Base-by-base conservation (phyloP, 2,329 filamentous ascomycete species). In the Curvularia spicifera region DNA sequence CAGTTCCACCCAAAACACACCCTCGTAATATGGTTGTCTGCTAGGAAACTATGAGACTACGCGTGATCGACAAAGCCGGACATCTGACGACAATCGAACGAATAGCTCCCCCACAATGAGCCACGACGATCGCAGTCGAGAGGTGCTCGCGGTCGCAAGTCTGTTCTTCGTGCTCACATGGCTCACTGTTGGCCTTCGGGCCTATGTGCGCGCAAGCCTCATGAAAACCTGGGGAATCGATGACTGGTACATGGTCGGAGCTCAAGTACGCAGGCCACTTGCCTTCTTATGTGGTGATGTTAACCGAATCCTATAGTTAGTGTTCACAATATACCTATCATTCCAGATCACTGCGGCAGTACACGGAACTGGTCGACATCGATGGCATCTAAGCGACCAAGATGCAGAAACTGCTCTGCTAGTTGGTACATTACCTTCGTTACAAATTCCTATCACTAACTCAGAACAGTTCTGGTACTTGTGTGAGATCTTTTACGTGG, bases 401-500 rank as follows among this genome's bases (percentile, higher is more conserved):
- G 65, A 76, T 50, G 70, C 69, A 5, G 62, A 61, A 43, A 73
- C 52, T 28, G 74, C 74, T 26, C 58, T 77, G 1, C 48, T 71
- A 33, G 75, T 76, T 51, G 43, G 62, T 60, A 5, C 0, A 5
- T 5, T 6, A 1, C 9, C 9, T 18, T 20, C 20, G 1, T 5
- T 47, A 7, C 4, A 35, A 8, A 18, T 4, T 10, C 1, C 26
- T 31, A 46, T 31, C 28, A 57, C 60, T 74, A n/a, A 72, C 63
- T 8, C 2, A 5, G 31, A 9, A 9, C 50, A 79, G 78, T 78
- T 74, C 63, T 86, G 82, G 83, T 86, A 81, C 74, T 78, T 85
- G n/a, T 83, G 82, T 62, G 83, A 85, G 64, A 72, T 83, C n/a
- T 80, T 81, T 60, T 86, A 86, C 67, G 79, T 82, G 7, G 69